Evolutionary conservation across 495 filamentous ascomycete genomes (phyloP).

Genomic region (Oidiodendron maius): DNA sequence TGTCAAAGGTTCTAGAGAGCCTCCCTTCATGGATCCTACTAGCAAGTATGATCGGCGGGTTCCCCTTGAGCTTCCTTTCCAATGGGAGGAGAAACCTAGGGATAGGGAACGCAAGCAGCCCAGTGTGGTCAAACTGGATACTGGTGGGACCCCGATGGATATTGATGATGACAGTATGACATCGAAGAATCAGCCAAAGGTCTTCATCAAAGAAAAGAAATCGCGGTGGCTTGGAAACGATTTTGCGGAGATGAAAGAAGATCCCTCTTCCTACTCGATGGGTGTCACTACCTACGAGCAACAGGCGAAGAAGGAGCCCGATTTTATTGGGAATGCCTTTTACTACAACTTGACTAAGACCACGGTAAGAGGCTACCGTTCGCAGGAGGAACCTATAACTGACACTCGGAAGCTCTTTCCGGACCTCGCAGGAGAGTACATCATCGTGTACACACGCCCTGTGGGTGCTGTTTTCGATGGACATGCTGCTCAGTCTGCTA

Average conservation of each 20-base stretch:
- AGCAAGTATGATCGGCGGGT: too few relatives aligned
- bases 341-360: background rate
- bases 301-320: background rate
- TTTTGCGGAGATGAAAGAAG: background rate
- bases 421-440: background rate
- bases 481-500: background rate
- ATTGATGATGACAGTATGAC: too few relatives aligned
- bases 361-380: background rate
- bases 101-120: too few relatives aligned
- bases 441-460: background rate
- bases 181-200: too few relatives aligned
- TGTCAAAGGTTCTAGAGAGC: too few relatives aligned
- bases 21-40: too few relatives aligned
- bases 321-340: slow-evolving; percentile 10
- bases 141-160: too few relatives aligned
- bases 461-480: background rate
- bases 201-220: background rate
- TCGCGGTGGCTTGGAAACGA: background rate
- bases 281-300: background rate
- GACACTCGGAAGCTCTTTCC: background rate
- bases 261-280: background rate
- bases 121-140: too few relatives aligned
- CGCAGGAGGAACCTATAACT: background rate
- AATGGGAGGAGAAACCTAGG: too few relatives aligned
- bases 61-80: too few relatives aligned